phyloP scores from a whole-genome alignment of 202 grass and related monocot genomes.

The Digitaria exilis region DNA sequence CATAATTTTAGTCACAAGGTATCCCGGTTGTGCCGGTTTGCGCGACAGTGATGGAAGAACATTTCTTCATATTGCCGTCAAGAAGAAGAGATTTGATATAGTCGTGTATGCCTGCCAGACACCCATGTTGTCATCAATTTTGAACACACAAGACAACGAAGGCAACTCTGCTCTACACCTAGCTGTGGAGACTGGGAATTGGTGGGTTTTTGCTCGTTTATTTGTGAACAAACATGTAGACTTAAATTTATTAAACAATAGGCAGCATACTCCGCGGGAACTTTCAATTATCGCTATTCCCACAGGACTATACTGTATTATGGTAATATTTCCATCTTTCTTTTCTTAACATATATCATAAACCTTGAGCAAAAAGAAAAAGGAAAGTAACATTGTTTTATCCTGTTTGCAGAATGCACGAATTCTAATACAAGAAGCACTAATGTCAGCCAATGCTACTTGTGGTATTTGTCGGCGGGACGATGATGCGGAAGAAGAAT shows the following conservation, averaged over 20 bases:
- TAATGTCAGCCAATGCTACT: not conserved
- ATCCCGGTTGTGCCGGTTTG: constrained; percentile 8
- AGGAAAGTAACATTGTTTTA: not conserved
- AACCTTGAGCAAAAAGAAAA: not conserved
- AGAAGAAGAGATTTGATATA: constrained; percentile 17
- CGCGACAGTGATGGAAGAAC: constrained; percentile 21
- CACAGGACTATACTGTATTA: not conserved
- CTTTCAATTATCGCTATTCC: constrained; percentile 1
- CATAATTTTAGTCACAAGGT: not conserved
- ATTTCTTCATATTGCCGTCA: constrained; percentile 30
- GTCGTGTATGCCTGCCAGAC: constrained; percentile 8
- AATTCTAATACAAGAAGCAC: constrained; percentile 13
- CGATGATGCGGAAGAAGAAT: not conserved
- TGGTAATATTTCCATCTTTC: constrained; percentile 16
- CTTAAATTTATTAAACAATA: constrained; percentile 32
- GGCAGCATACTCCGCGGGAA: not conserved
- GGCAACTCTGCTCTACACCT: constrained; percentile 31
- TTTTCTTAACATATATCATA: not conserved
- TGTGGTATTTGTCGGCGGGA: not conserved
- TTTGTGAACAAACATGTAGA: constrained; percentile 25
- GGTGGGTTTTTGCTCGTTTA: constrained; percentile 2
- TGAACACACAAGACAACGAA: constrained; percentile 36
- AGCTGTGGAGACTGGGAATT: constrained; percentile 23
- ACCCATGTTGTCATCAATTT: not conserved
- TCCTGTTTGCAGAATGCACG: constrained; percentile 1